Evolutionary conservation across 805 yeast species (phyloP), one percentile per base, ranked within the genome.

Genomic region (Kodamaea neixiangensis): DNA sequence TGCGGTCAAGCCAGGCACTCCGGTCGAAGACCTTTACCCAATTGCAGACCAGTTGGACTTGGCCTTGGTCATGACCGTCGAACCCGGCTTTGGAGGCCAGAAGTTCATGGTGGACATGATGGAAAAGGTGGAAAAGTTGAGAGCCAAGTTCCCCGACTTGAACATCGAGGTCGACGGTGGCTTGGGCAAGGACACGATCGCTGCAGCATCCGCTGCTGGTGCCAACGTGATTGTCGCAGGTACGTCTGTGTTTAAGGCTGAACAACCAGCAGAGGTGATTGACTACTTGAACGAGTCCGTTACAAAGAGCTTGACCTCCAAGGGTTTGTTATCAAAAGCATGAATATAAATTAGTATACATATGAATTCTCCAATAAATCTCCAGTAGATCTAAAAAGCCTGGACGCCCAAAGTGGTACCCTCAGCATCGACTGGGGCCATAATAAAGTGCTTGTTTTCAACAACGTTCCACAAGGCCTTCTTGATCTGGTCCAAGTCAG

Each of bases 81-180:
- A 94, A 73, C 99, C 99, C 11, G 99, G 99, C 0, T 93, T 94
- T 67, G 99, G 99, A 18, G 99, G 99, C 43, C 99, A 94, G 73
- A 87, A 87, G 68, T 94, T 94, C 76, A 91, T 89, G 97, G 74
- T 83, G 15, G 89, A 83, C 52, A 92, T 93, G 97, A 92, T 94
- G 98, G 90, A 96, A 55, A 93, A 93, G 72, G 98, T 93, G 45
- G 86, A 82, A 59, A 76, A 75, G 25, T 76, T 94, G 60, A 83
- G 99, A 69, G 69, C 66, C 35, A 79, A 77, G 61, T 90, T 78
- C 68, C 97, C 97, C 10, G 66, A 84, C 15, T 74, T 93, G 66
- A 85, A 93, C 71, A 89, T 94, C 59, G 93, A 94, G 73, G 99
- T 94, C 15, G 99, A 94, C 68, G 99, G 99, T 57, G 99, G 99